Evolutionary conservation across 352 stramenopile species (phyloP), one percentile per base, ranked within the genome.

Genomic region (Phytophthora lateralis): DNA sequence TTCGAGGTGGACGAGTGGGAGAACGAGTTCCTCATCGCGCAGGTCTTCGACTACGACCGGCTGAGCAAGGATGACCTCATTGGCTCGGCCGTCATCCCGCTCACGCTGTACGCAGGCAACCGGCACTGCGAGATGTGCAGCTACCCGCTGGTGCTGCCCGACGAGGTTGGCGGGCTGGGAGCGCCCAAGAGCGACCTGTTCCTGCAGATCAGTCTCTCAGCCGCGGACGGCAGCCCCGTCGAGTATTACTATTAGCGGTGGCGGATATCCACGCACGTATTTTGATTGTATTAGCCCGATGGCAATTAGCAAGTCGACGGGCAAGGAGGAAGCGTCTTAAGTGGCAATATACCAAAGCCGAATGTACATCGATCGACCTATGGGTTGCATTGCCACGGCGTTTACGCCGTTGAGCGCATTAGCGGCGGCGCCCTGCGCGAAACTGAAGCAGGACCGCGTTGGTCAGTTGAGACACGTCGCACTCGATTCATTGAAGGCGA

Each of bases 21-120:
- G 64, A 75, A 73, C 61, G 51, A 88, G 57, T 90, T 89, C 43
- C 62, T 93, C 26, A 49, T 88, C 15, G 76, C 84, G 32, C 68
- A 88, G 17, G 84, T 93, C 27, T 91, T 76, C 62, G 80, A 93
- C 70, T 82, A 93, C 73, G 82, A 90, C 52, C 69, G 73, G 15
- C 75, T 89, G 29, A 76, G 60, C n/a, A 66, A 71, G 34, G 84
- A 91, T 60, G 82, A 93, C 58, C 70, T 93, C 45, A 81, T 93
- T 43, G 84, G 82, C 42, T 88, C 78, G 50, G 82, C 82, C 7
- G 63, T 88, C 10, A 83, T 91, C 27, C 82, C 82, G 20, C 66
- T 91, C 20, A 68, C 75, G 48, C 76, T 91, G 14, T 91, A 77
- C 58, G 71, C 78, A 9, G 82, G 78, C 41, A 55, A 72, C 8